Conservation (phyloP, 2,329 filamentous ascomycete species). For the Microascus cirrosus region DNA sequence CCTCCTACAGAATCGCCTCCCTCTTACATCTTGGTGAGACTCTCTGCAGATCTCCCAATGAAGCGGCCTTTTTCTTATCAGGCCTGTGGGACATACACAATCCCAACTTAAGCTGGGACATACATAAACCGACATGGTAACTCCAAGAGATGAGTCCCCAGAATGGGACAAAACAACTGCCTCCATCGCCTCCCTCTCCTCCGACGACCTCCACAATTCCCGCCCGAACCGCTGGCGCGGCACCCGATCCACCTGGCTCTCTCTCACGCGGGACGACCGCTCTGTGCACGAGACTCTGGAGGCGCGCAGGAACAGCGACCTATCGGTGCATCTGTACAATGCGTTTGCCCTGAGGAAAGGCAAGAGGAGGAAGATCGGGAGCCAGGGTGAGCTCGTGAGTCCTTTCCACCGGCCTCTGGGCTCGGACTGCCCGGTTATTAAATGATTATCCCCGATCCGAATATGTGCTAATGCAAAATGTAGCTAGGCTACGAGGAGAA, state of each 20-base stretch:
- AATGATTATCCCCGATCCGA: not conserved
- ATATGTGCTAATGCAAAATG: not conserved
- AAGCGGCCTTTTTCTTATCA: not conserved
- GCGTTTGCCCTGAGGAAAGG: slow-evolving; percentile 52
- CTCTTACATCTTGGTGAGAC: no score
- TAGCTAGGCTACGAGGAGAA: not conserved
- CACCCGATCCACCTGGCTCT: slow-evolving; percentile 53
- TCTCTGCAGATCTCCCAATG: no score
- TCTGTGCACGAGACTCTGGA: slow-evolving; percentile 52
- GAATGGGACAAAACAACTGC: slow-evolving; percentile 3
- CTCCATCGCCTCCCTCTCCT: slow-evolving; percentile 2
- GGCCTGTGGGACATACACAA: not conserved
- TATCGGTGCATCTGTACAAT: slow-evolving; percentile 71
- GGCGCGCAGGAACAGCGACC: slow-evolving; percentile 50
- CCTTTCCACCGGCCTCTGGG: not conserved
- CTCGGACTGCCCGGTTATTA: not conserved
- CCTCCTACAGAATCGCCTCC: no score
- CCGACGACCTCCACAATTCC: slow-evolving; percentile 2
- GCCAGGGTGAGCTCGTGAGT: slow-evolving; percentile 13
- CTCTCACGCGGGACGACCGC: slow-evolving; percentile 50
- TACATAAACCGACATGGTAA: not conserved
- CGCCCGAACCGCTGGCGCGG: slow-evolving; percentile 69
- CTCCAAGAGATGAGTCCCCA: not conserved
- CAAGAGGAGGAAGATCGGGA: slow-evolving; percentile 1
- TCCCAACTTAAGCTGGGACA: not conserved